These are phyloP conservation scores for Saccharomyces paradoxus DNA, from an alignment of 805 yeast species.

Conservation along the genomic window DNA sequence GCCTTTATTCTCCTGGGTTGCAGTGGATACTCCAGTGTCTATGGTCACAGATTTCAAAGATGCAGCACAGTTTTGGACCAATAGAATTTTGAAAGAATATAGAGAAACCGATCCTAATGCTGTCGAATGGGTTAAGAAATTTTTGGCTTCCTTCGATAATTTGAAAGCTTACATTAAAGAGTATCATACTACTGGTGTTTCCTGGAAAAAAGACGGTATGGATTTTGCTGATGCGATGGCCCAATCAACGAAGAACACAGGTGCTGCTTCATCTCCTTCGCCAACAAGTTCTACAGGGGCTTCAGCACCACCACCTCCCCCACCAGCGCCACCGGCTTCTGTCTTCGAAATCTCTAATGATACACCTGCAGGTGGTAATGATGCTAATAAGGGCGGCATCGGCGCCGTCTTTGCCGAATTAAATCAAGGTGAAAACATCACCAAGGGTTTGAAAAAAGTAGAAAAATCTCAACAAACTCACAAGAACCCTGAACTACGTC, in stretches of 20 bases:
- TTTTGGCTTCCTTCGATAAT: conserved; percentile 55
- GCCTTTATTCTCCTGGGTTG: conserved; percentile 87
- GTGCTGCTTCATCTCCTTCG: conserved; percentile 26
- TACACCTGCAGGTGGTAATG: conserved; percentile 17
- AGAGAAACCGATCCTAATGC: conserved; percentile 63
- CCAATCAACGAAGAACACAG: conserved; percentile 9
- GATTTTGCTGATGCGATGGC: conserved; percentile 42
- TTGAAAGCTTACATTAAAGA: conserved; percentile 68
- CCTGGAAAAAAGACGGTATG: conserved; percentile 62
- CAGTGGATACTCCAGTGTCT: conserved; percentile 65
- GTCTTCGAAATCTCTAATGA: conserved; percentile 41
- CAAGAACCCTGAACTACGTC: conserved; percentile 77
- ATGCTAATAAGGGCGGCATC: conserved; percentile 46
- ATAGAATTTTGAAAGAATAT: conserved; percentile 78
- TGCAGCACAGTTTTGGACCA: conserved; percentile 89
- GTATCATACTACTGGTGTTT: conserved; percentile 74
- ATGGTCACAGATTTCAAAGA: conserved; percentile 78
- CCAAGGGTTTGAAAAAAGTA: conserved; percentile 82
- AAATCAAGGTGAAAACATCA: conserved; percentile 76
- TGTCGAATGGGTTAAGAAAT: conserved; percentile 73
- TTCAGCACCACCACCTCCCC: conserved; percentile 76
- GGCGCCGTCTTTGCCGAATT: conserved; percentile 87
- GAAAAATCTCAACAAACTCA: conserved; percentile 92
- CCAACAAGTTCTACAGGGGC: conserved; percentile 19
- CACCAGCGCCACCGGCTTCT: conserved; percentile 82